Base-by-base conservation (phyloP, 371 early-diverging fungal species). In the Actinomortierella wolfii region DNA sequence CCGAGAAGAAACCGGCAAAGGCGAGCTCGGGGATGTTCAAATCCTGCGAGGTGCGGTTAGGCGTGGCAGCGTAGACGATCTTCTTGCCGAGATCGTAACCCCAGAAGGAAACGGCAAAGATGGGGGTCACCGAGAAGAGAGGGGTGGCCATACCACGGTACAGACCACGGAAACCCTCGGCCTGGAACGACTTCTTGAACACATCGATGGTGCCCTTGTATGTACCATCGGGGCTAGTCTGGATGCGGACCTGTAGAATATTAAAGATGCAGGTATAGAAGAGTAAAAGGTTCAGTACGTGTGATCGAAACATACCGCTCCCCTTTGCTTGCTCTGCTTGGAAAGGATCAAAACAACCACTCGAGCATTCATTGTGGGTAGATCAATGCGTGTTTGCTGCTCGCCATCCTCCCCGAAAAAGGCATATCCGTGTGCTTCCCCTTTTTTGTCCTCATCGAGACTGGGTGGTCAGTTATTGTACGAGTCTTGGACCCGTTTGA, bases 101-200 rank as follows among this genome's bases (percentile, higher is more conserved):
- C 92, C 92, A 97, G 85, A 97, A 96, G 70, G 91, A 91, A 58
- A 94, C 87, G 45, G 97, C 95, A 75, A 95, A 98, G 77, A 96
- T 94, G 47, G 98, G 99, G 24, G 95, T 93, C 20, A 94, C 90
- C 57, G 96, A 96, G 56, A 94, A 86, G 25, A 98, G 79, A 24
- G 96, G 95, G 7, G 97, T 91, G 5, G 92, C 81, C 89, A 97
- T 90, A 59, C 99, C 99, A 51, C 94, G 90, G 83, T 98, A 98
- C 57, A 96, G 82, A 64, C 97, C 97, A 21, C 87, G 76, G 49
- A 95, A 54, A 42, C 99, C 99, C 79, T 95, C 97, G 29, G 86
- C 82, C 76, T 86, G 91, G 48, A 97, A 68, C 23, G 94, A 95
- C 81, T 94, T 86, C 77, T 87, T 86, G 81, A 95, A 89, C 76